These are phyloP conservation scores for Exidia glandulosa DNA, from an alignment of 768 basidiomycete species.

Conservation along the genomic window DNA sequence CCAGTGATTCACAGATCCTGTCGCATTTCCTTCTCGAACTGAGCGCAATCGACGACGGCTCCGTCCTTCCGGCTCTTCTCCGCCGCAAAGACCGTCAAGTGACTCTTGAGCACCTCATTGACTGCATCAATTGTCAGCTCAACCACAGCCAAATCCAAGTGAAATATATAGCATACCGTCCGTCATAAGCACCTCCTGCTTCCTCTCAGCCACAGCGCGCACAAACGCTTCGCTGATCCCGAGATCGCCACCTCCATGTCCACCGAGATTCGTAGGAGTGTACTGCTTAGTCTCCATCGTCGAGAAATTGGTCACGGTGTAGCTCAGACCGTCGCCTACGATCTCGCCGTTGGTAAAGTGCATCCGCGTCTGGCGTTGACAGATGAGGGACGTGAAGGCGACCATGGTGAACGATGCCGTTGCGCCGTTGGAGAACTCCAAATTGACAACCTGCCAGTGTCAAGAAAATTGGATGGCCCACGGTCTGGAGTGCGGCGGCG, in stretches of 20 bases:
- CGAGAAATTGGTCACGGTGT: constrained; percentile 64
- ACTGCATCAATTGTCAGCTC: constrained; percentile 16
- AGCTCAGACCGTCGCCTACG: constrained; percentile 71
- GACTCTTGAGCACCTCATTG: constrained; percentile 60
- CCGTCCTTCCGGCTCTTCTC: constrained; percentile 66
- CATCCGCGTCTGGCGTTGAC: constrained; percentile 71
- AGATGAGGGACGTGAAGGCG: constrained; percentile 66
- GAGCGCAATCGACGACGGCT: constrained; percentile 52
- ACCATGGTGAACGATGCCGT: constrained; percentile 87
- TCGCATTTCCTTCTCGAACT: constrained; percentile 40
- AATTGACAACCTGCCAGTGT: constrained; percentile 55
- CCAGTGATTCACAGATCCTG: no score
- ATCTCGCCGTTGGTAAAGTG: constrained; percentile 85
- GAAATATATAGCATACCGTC: constrained; percentile 14
- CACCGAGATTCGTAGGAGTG: constrained; percentile 45
- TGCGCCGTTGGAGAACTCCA: constrained; percentile 71
- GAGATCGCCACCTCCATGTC: constrained; percentile 77
- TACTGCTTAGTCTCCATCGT: constrained; percentile 33
- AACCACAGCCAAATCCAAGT: not conserved
- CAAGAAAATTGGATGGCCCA: not conserved
- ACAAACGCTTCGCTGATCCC: constrained; percentile 70
- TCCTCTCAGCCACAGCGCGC: constrained; percentile 53
- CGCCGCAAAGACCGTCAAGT: constrained; percentile 81
- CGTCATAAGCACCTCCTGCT: constrained; percentile 58
- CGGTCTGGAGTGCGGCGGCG: constrained; percentile 1